Evolutionary conservation across 1,284 basidiomycete genomes (phyloP).

Genomic region (Lentinula novae-zelandiae): DNA sequence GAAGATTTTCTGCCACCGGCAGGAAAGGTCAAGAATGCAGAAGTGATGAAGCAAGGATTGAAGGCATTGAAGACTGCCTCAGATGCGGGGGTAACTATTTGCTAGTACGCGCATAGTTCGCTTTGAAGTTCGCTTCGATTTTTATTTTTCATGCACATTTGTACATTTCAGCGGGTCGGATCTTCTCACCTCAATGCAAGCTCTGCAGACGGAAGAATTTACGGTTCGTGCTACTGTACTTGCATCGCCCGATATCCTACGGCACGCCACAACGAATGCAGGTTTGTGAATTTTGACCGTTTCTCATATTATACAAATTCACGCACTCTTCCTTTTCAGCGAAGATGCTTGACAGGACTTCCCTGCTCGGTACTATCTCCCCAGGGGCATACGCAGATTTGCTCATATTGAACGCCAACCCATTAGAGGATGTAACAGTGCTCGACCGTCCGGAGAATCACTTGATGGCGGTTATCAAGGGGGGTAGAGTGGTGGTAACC

Average conservation of each 20-base stretch:
- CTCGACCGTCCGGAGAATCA: slow-evolving; percentile 38
- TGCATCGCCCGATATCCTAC: slow-evolving; percentile 31
- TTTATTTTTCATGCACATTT: neutral
- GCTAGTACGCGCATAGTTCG: slow-evolving; percentile 25
- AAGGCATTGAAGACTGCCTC: slow-evolving; percentile 34
- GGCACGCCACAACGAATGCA: slow-evolving; percentile 42
- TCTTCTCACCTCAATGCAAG: slow-evolving; percentile 35
- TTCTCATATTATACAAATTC: neutral
- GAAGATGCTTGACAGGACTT: slow-evolving; percentile 31
- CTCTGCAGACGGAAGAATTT: slow-evolving; percentile 41
- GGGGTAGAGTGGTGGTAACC: slow-evolving; percentile 27
- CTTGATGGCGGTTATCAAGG: slow-evolving; percentile 33
- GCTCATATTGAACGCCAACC: slow-evolving; percentile 38
- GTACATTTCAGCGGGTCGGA: slow-evolving; percentile 33
- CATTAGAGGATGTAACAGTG: slow-evolving; percentile 40
- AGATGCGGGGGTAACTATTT: slow-evolving; percentile 32
- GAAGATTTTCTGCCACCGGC: slow-evolving; percentile 37
- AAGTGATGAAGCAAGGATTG: slow-evolving; percentile 39
- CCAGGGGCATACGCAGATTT: slow-evolving; percentile 39
- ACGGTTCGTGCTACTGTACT: slow-evolving; percentile 36
- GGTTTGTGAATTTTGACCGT: slow-evolving; percentile 20
- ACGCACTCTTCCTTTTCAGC: slow-evolving; percentile 14
- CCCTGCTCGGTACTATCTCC: slow-evolving; percentile 32
- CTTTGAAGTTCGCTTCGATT: neutral
- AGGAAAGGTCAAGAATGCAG: slow-evolving; percentile 36